A percentile compares a stretch with the other conserved stretches of the same genome.
These are phyloP conservation scores for Pilobolus umbonatus DNA, from an alignment of 192 early-diverging fungal species.

Conservation along the genomic window DNA sequence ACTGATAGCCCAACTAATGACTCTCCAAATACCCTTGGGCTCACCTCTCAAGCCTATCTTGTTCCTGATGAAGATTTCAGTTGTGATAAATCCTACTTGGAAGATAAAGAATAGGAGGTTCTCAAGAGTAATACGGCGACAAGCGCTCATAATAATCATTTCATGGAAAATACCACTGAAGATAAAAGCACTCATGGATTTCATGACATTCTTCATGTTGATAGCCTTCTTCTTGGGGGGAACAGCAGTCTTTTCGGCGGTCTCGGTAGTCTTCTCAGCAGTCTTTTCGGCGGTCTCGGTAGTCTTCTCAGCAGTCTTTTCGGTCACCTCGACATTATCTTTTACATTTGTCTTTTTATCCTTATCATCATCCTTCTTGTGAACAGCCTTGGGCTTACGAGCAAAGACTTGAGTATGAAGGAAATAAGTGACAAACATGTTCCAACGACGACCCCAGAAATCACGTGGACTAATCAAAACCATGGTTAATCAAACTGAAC, in stretches of 20 bases:
- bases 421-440: slow-evolving; percentile 8
- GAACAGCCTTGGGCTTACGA: neutral
- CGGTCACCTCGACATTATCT: neutral
- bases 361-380: no score
- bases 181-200: neutral
- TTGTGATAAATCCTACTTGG: no score
- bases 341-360: no score
- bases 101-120: slow-evolving; percentile 5
- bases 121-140: slow-evolving; percentile 14
- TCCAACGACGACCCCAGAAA: slow-evolving; percentile 7
- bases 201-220: neutral
- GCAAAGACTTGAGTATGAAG: slow-evolving; percentile 12
- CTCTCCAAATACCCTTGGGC: no score
- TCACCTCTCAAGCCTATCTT: no score
- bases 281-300: no score
- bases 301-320: neutral
- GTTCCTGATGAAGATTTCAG: no score
- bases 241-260: no score
- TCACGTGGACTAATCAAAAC: neutral
- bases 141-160: slow-evolving; percentile 4
- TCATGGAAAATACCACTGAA: slow-evolving; percentile 11
- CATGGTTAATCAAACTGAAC: neutral
- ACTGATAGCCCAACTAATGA: no score
- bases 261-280: no score
- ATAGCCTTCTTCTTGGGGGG: no score